Conservation (phyloP, 2,329 filamentous ascomycete species). For the Xylaria sp. region DNA sequence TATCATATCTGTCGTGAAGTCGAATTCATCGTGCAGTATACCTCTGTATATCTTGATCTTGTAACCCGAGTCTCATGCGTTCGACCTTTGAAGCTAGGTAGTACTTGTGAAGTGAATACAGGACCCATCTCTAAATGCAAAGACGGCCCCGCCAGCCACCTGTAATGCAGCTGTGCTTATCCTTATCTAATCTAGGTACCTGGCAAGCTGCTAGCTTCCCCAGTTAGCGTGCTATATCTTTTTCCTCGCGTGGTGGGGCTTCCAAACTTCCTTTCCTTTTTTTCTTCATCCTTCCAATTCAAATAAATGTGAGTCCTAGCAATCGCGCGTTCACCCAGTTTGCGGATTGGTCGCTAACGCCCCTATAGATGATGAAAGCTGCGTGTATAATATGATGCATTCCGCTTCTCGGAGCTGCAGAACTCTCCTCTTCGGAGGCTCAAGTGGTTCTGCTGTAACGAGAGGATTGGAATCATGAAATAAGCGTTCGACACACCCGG, state of each 20-base stretch:
- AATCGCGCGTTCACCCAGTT: not conserved
- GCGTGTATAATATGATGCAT: slow-evolving; percentile 93
- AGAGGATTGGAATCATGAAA: slow-evolving; percentile 83
- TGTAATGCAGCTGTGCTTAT: slow-evolving; percentile 9
- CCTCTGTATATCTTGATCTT: not conserved
- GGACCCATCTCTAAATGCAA: not conserved
- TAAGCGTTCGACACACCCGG: slow-evolving; percentile 97
- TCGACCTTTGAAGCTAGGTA: not conserved
- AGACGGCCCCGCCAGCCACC: not conserved
- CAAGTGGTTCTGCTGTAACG: slow-evolving; percentile 81
- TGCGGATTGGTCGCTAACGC: slow-evolving; percentile 17
- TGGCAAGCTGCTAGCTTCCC: not conserved
- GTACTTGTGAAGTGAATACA: slow-evolving; percentile 12
- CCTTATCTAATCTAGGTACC: slow-evolving; percentile 21
- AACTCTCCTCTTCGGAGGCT: slow-evolving; percentile 94
- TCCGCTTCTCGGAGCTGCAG: slow-evolving; percentile 70
- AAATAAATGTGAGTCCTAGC: slow-evolving; percentile 82
- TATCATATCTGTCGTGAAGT: slow-evolving; percentile 13
- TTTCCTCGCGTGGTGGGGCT: slow-evolving; percentile 38
- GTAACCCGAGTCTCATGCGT: not conserved
- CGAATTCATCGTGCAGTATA: not conserved
- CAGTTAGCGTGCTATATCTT: slow-evolving; percentile 29
- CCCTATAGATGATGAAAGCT: slow-evolving; percentile 96
- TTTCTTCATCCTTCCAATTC: slow-evolving; percentile 98
- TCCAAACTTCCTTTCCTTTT: slow-evolving; percentile 59